phyloP scores from a whole-genome alignment of 192 early-diverging fungal genomes.

The Linnemannia exigua region DNA sequence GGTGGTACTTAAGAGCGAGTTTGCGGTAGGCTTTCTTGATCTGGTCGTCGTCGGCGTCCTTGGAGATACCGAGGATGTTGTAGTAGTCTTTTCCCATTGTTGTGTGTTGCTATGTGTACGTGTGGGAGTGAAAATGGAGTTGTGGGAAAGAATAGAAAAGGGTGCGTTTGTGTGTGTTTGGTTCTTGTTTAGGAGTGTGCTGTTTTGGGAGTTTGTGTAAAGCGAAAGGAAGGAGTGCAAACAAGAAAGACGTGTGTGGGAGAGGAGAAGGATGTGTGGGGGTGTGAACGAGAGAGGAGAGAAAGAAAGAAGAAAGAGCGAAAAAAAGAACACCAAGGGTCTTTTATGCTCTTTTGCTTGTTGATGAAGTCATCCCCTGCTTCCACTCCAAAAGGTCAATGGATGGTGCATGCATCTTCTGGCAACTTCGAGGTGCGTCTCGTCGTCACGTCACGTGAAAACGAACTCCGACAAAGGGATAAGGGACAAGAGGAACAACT shows the following conservation, averaged over 20 bases:
- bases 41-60: slow-evolving; percentile 73
- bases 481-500: not conserved
- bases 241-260: not conserved
- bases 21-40: slow-evolving; percentile 83
- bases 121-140: not conserved
- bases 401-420: not conserved
- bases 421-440: not conserved
- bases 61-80: slow-evolving; percentile 73
- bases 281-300: not conserved
- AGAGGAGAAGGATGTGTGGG: not conserved
- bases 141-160: not conserved
- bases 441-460: not conserved
- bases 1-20: slow-evolving; percentile 81
- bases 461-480: not conserved
- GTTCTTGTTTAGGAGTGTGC: not conserved
- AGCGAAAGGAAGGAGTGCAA: not conserved
- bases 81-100: slow-evolving; percentile 70
- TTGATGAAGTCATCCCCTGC: slow-evolving; percentile 4
- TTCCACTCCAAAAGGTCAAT: not conserved
- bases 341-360: not conserved
- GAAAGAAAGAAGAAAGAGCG: not conserved
- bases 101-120: slow-evolving; percentile 5
- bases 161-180: not conserved
- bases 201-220: not conserved
- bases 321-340: not conserved